A percentile compares a stretch with the other conserved stretches of the same genome.
Evolutionary conservation across 73 alveolate species (phyloP).

Genomic region (Uronychia binucleata): DNA sequence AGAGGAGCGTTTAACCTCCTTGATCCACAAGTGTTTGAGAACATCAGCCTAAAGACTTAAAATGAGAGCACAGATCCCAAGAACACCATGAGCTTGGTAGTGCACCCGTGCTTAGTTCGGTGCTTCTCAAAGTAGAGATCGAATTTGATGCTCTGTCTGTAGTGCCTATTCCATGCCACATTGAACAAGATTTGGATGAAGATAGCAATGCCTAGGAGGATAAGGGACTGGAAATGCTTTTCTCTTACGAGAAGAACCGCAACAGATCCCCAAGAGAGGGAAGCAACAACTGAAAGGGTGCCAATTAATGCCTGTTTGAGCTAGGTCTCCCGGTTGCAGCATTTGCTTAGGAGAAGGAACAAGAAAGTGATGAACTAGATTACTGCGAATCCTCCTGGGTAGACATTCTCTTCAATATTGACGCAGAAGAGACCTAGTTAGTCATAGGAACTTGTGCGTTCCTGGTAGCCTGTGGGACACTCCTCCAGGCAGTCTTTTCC

Average conservation of each 20-base stretch:
- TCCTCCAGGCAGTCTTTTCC: neutral
- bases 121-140: neutral
- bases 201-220: neutral
- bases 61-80: neutral
- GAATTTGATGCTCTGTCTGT: neutral
- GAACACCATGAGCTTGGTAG: neutral
- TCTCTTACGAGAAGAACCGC: neutral
- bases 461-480: neutral
- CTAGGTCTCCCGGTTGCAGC: neutral
- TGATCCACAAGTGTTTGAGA: neutral
- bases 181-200: neutral
- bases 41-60: neutral
- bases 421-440: neutral
- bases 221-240: neutral
- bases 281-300: neutral
- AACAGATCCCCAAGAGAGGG: neutral
- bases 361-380: neutral
- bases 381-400: neutral
- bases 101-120: neutral
- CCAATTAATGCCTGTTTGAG: neutral
- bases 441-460: neutral
- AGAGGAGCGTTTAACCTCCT: neutral
- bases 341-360: neutral
- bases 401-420: neutral
- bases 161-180: neutral